Conservation (phyloP, 768 basidiomycete genomes). For the Mycena polygramma region DNA sequence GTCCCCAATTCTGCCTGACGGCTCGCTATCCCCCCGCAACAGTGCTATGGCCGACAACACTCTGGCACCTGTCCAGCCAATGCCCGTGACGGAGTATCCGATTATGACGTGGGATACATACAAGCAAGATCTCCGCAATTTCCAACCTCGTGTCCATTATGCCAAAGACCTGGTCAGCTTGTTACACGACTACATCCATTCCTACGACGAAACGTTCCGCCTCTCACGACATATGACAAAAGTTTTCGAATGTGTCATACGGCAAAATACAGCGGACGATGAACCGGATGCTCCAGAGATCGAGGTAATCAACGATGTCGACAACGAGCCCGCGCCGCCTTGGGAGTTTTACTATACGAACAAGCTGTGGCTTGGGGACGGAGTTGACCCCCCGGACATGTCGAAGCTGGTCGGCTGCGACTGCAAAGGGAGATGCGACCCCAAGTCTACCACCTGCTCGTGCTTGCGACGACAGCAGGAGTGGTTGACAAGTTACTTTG, state of each 20-base stretch:
- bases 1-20: not conserved
- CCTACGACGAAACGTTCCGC: constrained; percentile 56
- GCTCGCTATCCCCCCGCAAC: not conserved
- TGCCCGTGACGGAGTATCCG: constrained; percentile 25
- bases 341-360: constrained; percentile 95
- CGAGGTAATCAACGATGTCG: constrained; percentile 75
- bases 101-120: constrained; percentile 55
- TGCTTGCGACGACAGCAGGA: constrained; percentile 73
- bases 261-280: constrained; percentile 71
- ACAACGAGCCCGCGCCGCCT: constrained; percentile 76
- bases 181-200: constrained; percentile 77
- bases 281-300: constrained; percentile 81
- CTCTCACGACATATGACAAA: constrained; percentile 58
- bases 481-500: constrained; percentile 48
- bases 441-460: constrained; percentile 77
- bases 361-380: constrained; percentile 78
- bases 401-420: constrained; percentile 73
- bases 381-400: constrained; percentile 75
- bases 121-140: constrained; percentile 50
- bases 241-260: constrained; percentile 76
- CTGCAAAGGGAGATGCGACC: constrained; percentile 83
- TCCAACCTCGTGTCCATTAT: constrained; percentile 48
- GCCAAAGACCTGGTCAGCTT: constrained; percentile 70
- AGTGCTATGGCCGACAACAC: not conserved
- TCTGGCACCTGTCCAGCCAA: not conserved